These are phyloP conservation scores for Debaryomyces nepalensis DNA, from an alignment of 1,139 yeast genomes.

Conservation along the genomic window DNA sequence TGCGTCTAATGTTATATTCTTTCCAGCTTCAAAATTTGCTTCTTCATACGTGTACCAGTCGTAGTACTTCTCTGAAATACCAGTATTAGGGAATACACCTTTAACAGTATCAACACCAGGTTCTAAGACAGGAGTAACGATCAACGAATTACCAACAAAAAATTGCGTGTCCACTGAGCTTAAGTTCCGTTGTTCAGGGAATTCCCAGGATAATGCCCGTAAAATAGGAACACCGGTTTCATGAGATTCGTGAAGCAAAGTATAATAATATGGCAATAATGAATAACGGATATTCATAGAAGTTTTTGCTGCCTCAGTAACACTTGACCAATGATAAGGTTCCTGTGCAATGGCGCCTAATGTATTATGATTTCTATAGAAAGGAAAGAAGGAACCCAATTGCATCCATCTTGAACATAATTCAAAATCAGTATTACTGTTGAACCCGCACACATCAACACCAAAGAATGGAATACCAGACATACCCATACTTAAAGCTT, in stretches of 20 bases:
- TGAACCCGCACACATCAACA: conserved; percentile 30
- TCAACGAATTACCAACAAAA: conserved; percentile 30
- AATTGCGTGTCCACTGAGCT: conserved; percentile 27
- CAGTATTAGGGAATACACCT: conserved; percentile 31
- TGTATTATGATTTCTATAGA: conserved; percentile 29
- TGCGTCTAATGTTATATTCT: conserved; percentile 27
- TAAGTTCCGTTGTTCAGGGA: conserved; percentile 23
- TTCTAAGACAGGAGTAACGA: conserved; percentile 30
- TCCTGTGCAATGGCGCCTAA: conserved; percentile 28
- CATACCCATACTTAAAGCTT: conserved; percentile 27
- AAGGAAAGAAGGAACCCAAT: conserved; percentile 30
- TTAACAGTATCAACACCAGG: conserved; percentile 28
- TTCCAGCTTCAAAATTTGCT: conserved; percentile 25
- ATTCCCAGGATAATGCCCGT: conserved; percentile 27
- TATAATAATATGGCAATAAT: conserved; percentile 29
- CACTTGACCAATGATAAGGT: conserved; percentile 28
- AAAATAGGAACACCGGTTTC: conserved; percentile 26
- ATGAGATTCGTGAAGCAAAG: conserved; percentile 27
- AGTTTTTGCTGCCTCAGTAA: conserved; percentile 24
- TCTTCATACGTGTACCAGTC: conserved; percentile 36
- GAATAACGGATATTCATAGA: conserved; percentile 26
- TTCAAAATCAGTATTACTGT: conserved; percentile 28
- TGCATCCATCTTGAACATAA: conserved; percentile 33
- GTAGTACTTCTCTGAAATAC: conserved; percentile 29
- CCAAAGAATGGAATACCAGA: conserved; percentile 30